A percentile compares a stretch with the other conserved stretches of the same genome.
These are phyloP conservation scores for Geotrichum australiense DNA, from an alignment of 1,139 yeast genomes.

Conservation along the genomic window DNA sequence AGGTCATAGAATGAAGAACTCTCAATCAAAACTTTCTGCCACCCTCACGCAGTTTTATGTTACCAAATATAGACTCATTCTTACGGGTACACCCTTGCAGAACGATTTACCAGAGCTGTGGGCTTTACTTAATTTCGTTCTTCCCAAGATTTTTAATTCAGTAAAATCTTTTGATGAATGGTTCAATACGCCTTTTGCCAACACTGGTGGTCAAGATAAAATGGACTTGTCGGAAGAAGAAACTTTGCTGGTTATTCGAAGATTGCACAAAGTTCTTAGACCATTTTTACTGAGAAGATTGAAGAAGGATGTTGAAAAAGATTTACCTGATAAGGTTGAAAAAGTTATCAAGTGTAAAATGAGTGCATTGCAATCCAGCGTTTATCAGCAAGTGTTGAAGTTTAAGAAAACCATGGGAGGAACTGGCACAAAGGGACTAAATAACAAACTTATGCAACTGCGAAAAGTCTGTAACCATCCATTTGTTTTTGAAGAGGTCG, in stretches of 20 bases:
- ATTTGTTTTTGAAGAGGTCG: constrained; percentile 92
- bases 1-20: constrained; percentile 97
- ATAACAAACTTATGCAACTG: constrained; percentile 93
- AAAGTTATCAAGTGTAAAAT: constrained; percentile 91
- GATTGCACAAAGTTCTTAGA: constrained; percentile 91
- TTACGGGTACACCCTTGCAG: constrained; percentile 97
- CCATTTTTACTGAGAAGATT: constrained; percentile 91
- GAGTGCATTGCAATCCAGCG: constrained; percentile 74
- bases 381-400: constrained; percentile 85
- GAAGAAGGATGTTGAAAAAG: constrained; percentile 96
- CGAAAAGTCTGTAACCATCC: constrained; percentile 97
- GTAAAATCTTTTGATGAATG: constrained; percentile 98
- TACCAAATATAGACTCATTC: constrained; percentile 77
- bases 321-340: constrained; percentile 91
- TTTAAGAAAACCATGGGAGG: constrained; percentile 78
- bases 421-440: constrained; percentile 80
- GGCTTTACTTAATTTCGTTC: constrained; percentile 91
- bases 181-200: constrained; percentile 98
- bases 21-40: constrained; percentile 77
- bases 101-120: constrained; percentile 93
- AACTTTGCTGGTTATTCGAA: constrained; percentile 82
- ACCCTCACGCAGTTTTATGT: constrained; percentile 79
- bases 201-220: constrained; percentile 89
- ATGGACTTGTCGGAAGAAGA: constrained; percentile 96
- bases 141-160: constrained; percentile 94